Evolutionary conservation across 768 basidiomycete species (phyloP), one percentile per base, ranked within the genome.

Genomic region (Russula foetens): DNA sequence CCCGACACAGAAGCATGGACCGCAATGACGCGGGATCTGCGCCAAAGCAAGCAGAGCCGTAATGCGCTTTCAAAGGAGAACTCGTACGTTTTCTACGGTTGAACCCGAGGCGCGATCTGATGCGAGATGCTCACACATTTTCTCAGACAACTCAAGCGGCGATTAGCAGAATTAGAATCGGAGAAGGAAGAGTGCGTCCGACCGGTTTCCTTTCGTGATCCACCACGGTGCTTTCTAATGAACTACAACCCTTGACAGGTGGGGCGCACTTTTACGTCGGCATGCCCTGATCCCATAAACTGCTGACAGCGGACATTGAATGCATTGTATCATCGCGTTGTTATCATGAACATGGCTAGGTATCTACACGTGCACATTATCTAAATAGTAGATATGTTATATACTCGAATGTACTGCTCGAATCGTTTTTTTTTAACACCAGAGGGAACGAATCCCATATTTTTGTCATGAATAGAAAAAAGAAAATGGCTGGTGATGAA

Each of bases 1-100:
- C 91, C 93, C 12, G 84, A 85, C 23, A 83, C 86, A 50, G 90
- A 93, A 67, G 91, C 92, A 2, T 94, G 88, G 84, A 70, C 75
- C n/a, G 86, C 86, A 1, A 79, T 96, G 78, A 80, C 83, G 28
- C 74, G 75, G 45, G 91, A 95, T 69, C 75, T 95, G 53, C 78
- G 82, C 63, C 71, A 79, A 62, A 84, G 90, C 17, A 96, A 93
- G 72, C 85, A 88, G 67, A 72, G 79, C 17, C 79, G 88, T 60
- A 95, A 95, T 67, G 73, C 75, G n/a, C 71, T 90, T 35, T 76
- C 81, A 47, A 81, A 83, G 67, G 90, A 94, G 74, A 96, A 95
- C 68, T 81, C 84, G 89, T 92, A 70, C 66, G 88, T 81, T 17
- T 33, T 17, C 29, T 4, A 0, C 29, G 31, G 56, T 29, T 38